These are phyloP conservation scores for Gastrolobium bilobum DNA, from an alignment of 306 rosid species.

Conservation along the genomic window DNA sequence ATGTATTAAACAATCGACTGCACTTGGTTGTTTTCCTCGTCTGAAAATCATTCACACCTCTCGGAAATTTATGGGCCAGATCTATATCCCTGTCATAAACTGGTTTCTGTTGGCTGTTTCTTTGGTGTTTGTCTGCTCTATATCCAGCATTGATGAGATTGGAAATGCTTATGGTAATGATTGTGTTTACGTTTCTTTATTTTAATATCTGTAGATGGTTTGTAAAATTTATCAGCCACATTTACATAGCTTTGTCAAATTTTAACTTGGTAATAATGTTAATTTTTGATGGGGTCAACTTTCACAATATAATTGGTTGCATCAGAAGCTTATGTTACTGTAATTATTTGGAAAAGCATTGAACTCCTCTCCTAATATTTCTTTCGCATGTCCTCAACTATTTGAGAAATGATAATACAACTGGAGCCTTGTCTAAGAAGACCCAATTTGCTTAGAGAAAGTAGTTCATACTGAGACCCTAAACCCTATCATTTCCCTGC, in stretches of 20 bases:
- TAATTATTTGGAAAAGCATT: constrained; percentile 23
- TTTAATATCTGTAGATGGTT: constrained; percentile 22
- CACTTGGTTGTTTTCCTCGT: constrained; percentile 99
- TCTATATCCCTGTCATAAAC: constrained; percentile 92
- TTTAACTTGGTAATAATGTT: constrained; percentile 33
- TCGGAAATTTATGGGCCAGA: constrained; percentile 98
- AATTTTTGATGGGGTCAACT: constrained; percentile 4
- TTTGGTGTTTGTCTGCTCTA: constrained; percentile 77
- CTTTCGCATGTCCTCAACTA: constrained; percentile 34
- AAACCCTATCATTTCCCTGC: constrained; percentile 18
- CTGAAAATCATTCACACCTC: constrained; percentile 94
- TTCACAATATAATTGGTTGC: constrained; percentile 31
- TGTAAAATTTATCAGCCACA: constrained; percentile 33
- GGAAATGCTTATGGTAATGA: constrained; percentile 97
- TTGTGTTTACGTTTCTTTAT: constrained; percentile 15
- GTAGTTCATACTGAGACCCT: background rate
- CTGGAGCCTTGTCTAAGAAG: constrained; percentile 23
- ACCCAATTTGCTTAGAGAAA: constrained; percentile 29
- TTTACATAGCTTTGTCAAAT: constrained; percentile 30
- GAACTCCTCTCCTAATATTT: constrained; percentile 1
- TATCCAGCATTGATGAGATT: constrained; percentile 89
- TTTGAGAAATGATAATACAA: constrained; percentile 32
- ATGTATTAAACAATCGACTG: constrained; percentile 95
- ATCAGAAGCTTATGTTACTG: constrained; percentile 23
- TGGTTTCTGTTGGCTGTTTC: constrained; percentile 93